Conservation (phyloP, 768 basidiomycete genomes). For the Pleurotus djamor region DNA sequence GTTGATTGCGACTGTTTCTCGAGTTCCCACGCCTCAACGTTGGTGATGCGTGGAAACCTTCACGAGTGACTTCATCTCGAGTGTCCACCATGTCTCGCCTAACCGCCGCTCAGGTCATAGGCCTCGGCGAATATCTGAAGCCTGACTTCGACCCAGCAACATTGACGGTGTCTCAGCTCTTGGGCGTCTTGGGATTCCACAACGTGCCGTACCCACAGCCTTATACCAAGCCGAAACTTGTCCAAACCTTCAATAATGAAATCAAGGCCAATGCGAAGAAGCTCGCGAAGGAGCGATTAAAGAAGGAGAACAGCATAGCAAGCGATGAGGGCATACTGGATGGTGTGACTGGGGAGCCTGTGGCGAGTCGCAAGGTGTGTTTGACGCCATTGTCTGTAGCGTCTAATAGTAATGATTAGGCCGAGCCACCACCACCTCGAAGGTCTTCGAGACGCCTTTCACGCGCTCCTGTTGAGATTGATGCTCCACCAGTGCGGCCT, state of each 20-base stretch:
- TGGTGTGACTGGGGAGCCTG: constrained; percentile 74
- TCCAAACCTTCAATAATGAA: constrained; percentile 76
- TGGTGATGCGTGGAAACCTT: neutral
- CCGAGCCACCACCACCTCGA: constrained; percentile 29
- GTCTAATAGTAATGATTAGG: constrained; percentile 10
- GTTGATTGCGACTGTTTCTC: neutral
- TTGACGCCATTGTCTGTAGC: constrained; percentile 7
- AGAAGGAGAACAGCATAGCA: constrained; percentile 66
- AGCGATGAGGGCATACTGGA: constrained; percentile 84
- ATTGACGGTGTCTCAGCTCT: constrained; percentile 79
- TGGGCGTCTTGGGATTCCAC: constrained; percentile 77
- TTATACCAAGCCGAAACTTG: constrained; percentile 75
- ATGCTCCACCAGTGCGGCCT: constrained; percentile 35
- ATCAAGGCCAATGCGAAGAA: constrained; percentile 58
- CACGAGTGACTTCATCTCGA: neutral
- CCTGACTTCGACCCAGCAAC: constrained; percentile 71
- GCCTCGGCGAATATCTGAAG: constrained; percentile 74
- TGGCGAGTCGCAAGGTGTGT: constrained; percentile 48
- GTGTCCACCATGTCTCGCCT: constrained; percentile 61
- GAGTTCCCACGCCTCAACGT: neutral
- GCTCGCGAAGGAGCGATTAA: constrained; percentile 61
- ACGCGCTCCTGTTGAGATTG: constrained; percentile 44
- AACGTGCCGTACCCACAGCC: constrained; percentile 72
- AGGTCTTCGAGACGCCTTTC: constrained; percentile 69
- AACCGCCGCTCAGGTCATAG: constrained; percentile 77